A percentile compares a stretch with the other conserved stretches of the same genome.
Evolutionary conservation across 768 basidiomycete genomes (phyloP).

Genomic region (Lactarius evosmus): DNA sequence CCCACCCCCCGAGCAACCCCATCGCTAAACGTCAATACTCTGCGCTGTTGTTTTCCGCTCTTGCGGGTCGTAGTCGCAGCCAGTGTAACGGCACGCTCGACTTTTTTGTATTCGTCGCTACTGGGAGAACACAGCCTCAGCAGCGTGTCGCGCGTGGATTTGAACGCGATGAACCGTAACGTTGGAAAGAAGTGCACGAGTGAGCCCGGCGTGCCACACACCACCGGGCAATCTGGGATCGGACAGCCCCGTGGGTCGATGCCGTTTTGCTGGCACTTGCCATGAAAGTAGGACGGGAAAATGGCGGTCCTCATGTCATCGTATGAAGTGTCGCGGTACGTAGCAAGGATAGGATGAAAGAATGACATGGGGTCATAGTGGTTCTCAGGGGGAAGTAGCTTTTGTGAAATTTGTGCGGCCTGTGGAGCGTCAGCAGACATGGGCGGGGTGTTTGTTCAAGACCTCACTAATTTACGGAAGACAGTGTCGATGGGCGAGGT

Average conservation of each 20-base stretch:
- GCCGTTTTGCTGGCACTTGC: slow-evolving; percentile 61
- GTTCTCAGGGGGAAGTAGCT: slow-evolving; percentile 35
- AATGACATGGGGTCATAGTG: slow-evolving; percentile 33
- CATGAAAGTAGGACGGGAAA: slow-evolving; percentile 71
- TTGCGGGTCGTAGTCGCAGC: slow-evolving; percentile 32
- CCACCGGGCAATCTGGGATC: slow-evolving; percentile 72
- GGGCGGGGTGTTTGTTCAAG: background rate
- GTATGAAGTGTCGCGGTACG: slow-evolving; percentile 47
- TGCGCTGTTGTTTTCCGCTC: slow-evolving; percentile 8
- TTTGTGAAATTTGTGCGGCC: slow-evolving; percentile 38
- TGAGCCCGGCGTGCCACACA: slow-evolving; percentile 82
- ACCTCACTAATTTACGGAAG: slow-evolving; percentile 44
- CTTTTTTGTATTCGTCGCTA: slow-evolving; percentile 42
- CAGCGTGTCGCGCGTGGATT: slow-evolving; percentile 40
- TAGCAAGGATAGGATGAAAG: slow-evolving; percentile 46
- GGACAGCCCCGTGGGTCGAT: slow-evolving; percentile 68
- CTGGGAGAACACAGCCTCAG: slow-evolving; percentile 37
- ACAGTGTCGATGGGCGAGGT: slow-evolving; percentile 40
- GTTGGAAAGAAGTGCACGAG: slow-evolving; percentile 62
- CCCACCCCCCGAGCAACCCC: slow-evolving; percentile 13
- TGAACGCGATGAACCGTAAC: slow-evolving; percentile 49
- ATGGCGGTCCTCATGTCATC: slow-evolving; percentile 50
- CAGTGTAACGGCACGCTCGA: slow-evolving; percentile 43
- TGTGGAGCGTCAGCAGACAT: slow-evolving; percentile 30
- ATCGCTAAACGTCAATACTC: slow-evolving; percentile 21